phyloP scores from a whole-genome alignment of 768 basidiomycete genomes.

The Gyrodon lividus region DNA sequence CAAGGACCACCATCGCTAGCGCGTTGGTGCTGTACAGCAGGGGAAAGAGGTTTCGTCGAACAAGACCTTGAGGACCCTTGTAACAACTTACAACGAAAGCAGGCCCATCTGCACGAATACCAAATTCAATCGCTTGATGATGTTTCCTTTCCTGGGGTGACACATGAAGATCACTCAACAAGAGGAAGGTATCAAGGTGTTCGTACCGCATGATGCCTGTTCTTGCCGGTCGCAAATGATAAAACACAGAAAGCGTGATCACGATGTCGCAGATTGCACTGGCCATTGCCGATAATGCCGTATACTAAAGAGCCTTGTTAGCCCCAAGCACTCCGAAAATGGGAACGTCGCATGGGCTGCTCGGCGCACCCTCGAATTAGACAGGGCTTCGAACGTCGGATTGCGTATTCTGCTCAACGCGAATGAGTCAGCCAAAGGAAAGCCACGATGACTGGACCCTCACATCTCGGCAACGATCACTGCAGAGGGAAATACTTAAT shows the following conservation, averaged over 20 bases:
- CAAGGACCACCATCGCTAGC: constrained; percentile 9
- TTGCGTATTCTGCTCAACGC: constrained; percentile 5
- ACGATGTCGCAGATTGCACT: constrained; percentile 20
- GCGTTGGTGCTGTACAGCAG: constrained; percentile 8
- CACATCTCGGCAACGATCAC: constrained; percentile 7
- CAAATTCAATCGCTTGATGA: constrained; percentile 12
- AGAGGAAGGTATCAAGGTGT: not conserved
- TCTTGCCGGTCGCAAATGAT: constrained; percentile 14
- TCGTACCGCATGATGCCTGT: constrained; percentile 12
- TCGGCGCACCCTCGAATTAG: constrained; percentile 5
- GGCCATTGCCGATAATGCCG: constrained; percentile 7
- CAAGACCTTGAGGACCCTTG: too few species aligned
- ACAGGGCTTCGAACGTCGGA: constrained; percentile 6
- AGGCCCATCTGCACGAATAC: constrained; percentile 22
- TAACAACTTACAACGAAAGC: constrained; percentile 14
- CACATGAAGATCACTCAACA: not conserved
- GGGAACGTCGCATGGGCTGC: not conserved
- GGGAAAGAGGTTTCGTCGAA: not conserved
- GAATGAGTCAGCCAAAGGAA: not conserved
- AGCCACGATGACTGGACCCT: not conserved
- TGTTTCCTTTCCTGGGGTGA: constrained; percentile 3
- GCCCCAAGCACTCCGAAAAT: not conserved
- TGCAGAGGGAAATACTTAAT: not conserved
- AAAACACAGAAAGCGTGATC: constrained; percentile 18
- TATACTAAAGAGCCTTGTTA: constrained; percentile 3